Evolutionary conservation across 257 asterid genomes (phyloP).

Genomic region (Solanum appendiculatum): DNA sequence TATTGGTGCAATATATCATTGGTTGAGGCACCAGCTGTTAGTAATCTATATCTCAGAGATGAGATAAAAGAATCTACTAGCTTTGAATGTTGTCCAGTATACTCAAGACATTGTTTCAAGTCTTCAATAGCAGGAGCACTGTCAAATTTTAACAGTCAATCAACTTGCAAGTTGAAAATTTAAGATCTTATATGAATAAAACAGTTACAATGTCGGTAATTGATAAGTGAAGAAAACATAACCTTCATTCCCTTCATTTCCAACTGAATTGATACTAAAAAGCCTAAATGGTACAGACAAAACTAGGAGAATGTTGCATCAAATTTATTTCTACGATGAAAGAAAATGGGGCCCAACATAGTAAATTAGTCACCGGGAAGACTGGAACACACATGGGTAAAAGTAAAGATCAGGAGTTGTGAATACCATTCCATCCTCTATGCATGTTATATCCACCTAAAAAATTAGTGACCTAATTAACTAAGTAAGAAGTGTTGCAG

Average conservation of each 20-base stretch:
- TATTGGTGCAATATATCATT: slow-evolving; percentile 89
- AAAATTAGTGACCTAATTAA: background rate
- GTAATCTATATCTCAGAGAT: slow-evolving; percentile 71
- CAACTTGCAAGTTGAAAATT: background rate
- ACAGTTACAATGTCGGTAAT: background rate
- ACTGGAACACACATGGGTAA: background rate
- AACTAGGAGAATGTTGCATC: background rate
- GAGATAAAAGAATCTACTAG: slow-evolving; percentile 94
- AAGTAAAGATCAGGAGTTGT: background rate
- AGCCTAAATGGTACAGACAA: background rate
- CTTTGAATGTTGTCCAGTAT: slow-evolving; percentile 96
- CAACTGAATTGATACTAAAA: background rate
- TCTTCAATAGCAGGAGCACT: slow-evolving; percentile 96
- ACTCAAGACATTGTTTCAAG: slow-evolving; percentile 79
- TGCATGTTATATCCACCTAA: background rate
- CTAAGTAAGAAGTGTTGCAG: background rate
- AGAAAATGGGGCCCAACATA: background rate
- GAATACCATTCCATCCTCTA: background rate
- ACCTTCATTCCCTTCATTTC: background rate
- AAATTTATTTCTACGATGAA: background rate
- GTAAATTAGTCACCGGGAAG: background rate
- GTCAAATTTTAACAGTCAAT: slow-evolving; percentile 19
- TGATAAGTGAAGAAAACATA: background rate
- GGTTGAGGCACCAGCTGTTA: slow-evolving; percentile 98
- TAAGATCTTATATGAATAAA: background rate